Base-by-base conservation (phyloP, 2,329 filamentous ascomycete species). In the Xylariaceae sp. region DNA sequence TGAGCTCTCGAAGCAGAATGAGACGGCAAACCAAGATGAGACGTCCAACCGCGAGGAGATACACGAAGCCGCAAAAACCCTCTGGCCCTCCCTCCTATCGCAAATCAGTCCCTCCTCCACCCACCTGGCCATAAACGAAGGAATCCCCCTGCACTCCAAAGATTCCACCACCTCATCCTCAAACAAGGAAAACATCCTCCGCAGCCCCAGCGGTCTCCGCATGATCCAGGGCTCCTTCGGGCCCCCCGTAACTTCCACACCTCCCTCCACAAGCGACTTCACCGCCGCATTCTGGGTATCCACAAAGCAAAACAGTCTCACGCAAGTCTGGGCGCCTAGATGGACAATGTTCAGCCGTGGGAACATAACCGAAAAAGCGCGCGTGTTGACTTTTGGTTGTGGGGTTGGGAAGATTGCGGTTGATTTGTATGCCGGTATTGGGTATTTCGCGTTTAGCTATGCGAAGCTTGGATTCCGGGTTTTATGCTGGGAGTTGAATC, bases 261-360 rank as follows among this genome's bases (percentile, higher is more conserved):
- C 23, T 1, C 23, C 23, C 23, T 4, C 4, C 23, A 2, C 23
- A 5, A 5, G 0, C 1, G 88, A 93, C 68, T 88, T 95, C 60
- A 71, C 77, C 0, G 59, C 72, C 1, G 87, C 91, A 0, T 84
- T 96, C 63, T 97, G 93, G 93, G 88, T 89, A 0, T 82, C 80
- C 10, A 87, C 88, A 3, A 84, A 81, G 55, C 92, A 96, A 71
- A 90, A 91, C 69, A 88, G 88, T 2, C 88, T 97, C 59, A 75
- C 78, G 42, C 93, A 97, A 76, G 87, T 82, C 1, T 97, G 92
- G 92, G 89, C 92, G 0, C 93, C 93, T 11, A 75, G 87, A 0
- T 92, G 91, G 80, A 96, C 92, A 30, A 97, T 97, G 92, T 97
- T 97, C 73, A 92, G 88, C 63, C 83, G 92, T 1, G 92, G 93